Evolutionary conservation across 2,329 filamentous ascomycete species (phyloP).

Genomic region (Pseudopyrenochaeta lycopersici): DNA sequence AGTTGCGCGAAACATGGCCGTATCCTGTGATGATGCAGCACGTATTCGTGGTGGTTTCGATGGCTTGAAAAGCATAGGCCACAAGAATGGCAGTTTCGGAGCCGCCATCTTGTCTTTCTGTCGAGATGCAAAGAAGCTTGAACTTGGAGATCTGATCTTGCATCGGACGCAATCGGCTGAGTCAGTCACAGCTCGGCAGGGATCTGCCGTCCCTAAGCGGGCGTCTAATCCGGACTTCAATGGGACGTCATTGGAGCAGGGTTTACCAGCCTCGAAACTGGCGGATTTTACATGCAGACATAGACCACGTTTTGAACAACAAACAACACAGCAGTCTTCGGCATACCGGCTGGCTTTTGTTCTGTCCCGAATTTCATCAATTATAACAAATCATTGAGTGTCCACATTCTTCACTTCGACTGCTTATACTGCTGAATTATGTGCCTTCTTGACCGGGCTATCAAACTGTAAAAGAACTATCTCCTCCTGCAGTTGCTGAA

Average conservation of each 20-base stretch:
- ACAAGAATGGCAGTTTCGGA: constrained; percentile 57
- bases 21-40: constrained; percentile 15
- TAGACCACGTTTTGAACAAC: too few relatives aligned
- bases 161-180: constrained; percentile 17
- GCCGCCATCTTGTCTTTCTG: constrained; percentile 48
- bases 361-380: too few relatives aligned
- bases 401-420: too few relatives aligned
- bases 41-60: constrained; percentile 29
- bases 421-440: too few relatives aligned
- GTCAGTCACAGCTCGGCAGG: constrained; percentile 16
- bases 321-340: too few relatives aligned
- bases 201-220: constrained; percentile 21
- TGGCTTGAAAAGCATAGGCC: constrained; percentile 55
- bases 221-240: constrained; percentile 11
- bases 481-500: background rate
- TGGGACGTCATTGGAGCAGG: background rate
- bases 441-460: background rate
- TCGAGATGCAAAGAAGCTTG: constrained; percentile 2
- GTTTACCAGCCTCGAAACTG: too few relatives aligned
- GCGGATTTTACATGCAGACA: too few relatives aligned
- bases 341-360: too few relatives aligned
- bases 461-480: background rate
- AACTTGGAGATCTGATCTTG: constrained; percentile 7
- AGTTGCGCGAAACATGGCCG: constrained; percentile 8
- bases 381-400: too few relatives aligned